Conservation (phyloP, 2,329 filamentous ascomycete species). For the Ceratocystis albifundus region DNA sequence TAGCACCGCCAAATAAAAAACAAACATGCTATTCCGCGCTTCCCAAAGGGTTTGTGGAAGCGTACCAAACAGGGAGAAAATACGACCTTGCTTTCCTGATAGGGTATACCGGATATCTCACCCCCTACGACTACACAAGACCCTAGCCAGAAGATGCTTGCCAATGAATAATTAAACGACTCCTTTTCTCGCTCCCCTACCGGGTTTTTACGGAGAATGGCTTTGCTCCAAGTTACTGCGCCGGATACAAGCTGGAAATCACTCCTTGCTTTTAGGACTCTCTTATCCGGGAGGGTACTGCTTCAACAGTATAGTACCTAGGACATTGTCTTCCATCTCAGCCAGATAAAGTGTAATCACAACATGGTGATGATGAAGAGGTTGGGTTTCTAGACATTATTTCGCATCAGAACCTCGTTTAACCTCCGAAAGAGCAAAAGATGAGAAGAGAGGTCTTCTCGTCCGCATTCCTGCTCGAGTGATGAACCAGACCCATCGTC, state of each 20-base stretch:
- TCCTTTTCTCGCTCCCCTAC: background rate
- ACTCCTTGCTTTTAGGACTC: background rate
- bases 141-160: background rate
- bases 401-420: background rate
- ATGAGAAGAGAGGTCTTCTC: background rate
- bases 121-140: background rate
- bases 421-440: background rate
- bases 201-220: background rate
- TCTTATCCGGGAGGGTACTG: background rate
- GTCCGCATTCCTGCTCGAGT: background rate
- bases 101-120: background rate
- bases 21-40: background rate
- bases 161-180: background rate
- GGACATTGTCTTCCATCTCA: background rate
- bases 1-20: background rate
- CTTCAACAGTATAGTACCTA: background rate
- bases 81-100: background rate
- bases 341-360: background rate
- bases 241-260: background rate
- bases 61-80: background rate
- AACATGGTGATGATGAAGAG: too few relatives aligned
- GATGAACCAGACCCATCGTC: background rate
- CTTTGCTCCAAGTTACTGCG: background rate
- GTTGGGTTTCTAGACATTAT: background rate
- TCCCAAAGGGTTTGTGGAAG: background rate